Conservation (phyloP, 441 rosid genomes). For the Erysimum pusillum region DNA sequence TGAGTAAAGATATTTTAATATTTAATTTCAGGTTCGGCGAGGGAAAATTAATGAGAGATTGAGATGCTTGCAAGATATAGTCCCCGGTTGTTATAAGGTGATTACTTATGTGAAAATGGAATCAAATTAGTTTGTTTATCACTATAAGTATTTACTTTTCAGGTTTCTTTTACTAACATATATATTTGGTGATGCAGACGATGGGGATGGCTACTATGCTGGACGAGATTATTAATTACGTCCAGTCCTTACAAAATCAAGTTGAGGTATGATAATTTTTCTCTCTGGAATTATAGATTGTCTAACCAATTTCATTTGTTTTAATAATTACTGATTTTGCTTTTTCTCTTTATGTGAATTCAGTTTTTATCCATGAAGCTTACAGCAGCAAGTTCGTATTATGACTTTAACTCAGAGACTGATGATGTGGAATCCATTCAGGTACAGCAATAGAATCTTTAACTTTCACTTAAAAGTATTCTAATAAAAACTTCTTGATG, state of each 20-base stretch:
- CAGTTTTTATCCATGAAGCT: slow-evolving; percentile 80
- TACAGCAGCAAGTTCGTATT: slow-evolving; percentile 66
- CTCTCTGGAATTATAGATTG: not conserved
- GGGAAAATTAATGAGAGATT: slow-evolving; percentile 82
- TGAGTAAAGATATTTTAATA: not conserved
- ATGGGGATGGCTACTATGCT: slow-evolving; percentile 81
- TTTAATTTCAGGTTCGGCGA: slow-evolving; percentile 63
- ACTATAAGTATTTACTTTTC: not conserved
- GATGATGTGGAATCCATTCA: slow-evolving; percentile 63
- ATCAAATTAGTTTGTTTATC: not conserved
- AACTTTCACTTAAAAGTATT: not conserved
- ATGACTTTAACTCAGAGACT: slow-evolving; percentile 69
- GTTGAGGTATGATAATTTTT: slow-evolving; percentile 58
- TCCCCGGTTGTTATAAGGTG: slow-evolving; percentile 80
- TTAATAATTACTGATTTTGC: slow-evolving; percentile 2
- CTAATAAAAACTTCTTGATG: not conserved
- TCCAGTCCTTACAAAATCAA: slow-evolving; percentile 71
- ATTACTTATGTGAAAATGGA: not conserved
- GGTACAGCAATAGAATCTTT: slow-evolving; percentile 41
- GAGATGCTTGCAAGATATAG: slow-evolving; percentile 69
- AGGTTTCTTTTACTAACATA: not conserved
- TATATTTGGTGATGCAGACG: slow-evolving; percentile 48
- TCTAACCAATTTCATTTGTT: not conserved
- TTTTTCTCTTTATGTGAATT: slow-evolving; percentile 22
- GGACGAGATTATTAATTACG: slow-evolving; percentile 77